Evolutionary conservation across 441 rosid genomes (phyloP), one percentile per base, ranked within the genome.

Genomic region (Codiaeum variegatum): DNA sequence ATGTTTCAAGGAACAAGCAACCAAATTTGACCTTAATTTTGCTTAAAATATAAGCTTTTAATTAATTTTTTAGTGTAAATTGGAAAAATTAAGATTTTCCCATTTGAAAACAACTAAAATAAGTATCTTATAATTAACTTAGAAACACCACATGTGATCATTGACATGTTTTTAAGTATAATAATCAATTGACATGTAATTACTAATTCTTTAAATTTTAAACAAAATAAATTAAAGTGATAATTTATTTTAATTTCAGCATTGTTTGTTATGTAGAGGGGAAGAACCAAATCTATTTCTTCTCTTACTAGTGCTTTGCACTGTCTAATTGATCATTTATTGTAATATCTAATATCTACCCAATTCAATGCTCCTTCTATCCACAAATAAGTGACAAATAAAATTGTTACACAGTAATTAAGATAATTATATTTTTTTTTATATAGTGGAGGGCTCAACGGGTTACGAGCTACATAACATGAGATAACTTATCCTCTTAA

Each of bases 231-330:
- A 54, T 54, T 54, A 11, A 46, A 21, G 19, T n/a, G 24, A 8
- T 31, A 12, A 1, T 38, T 29, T 68, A 32, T 62, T 36, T 69
- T 26, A 28, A 62, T 32, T 24, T 54, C 51, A 18, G 51, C 23
- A n/a, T 59, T 49, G 71, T 79, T 75, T 72, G 24, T 46, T 64
- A 49, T 23, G 69, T 38, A 56, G 40, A 63, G 52, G 79, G 68
- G 66, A 72, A 16, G 42, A 73, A 62, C 66, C 69, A 49, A 62
- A 36, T 46, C 54, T 21, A 62, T 13, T 47, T 46, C 42, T 51
- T 19, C 71, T 38, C 31, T 23, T 34, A 26, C 19, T 32, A n/a
- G 1, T 51, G 46, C 42, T 31, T 46, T 31, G 5, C 15, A 29
- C 28, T 51, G 44, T 9, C 36, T 6, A 47, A 19, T 31, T 6